phyloP scores from a whole-genome alignment of 163 green algal genomes.

The Volvox carteri region DNA sequence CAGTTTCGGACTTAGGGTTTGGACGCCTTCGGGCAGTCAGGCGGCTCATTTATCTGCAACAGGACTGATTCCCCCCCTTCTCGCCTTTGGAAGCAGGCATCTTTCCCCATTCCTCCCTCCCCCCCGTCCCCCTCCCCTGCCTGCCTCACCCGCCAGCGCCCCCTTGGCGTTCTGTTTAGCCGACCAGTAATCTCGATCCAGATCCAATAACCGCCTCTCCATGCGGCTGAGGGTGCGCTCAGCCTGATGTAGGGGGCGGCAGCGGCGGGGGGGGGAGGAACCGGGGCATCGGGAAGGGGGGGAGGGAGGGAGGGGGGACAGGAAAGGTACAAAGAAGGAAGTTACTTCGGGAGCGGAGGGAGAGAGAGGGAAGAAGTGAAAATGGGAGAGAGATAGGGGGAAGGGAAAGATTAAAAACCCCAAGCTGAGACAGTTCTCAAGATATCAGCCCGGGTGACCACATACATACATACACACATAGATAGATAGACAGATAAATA shows the following conservation, averaged over 20 bases:
- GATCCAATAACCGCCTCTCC: constrained; percentile 43
- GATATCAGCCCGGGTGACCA: too few species aligned
- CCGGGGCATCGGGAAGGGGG: neutral
- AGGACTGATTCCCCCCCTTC: too few species aligned
- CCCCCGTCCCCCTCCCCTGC: neutral
- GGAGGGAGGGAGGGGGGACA: neutral
- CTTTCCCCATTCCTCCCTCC: too few species aligned
- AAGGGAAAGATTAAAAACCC: neutral
- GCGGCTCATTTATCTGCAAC: too few species aligned
- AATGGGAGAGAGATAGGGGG: neutral
- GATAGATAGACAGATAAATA: too few species aligned
- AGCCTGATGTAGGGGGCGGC: neutral
- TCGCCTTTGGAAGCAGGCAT: too few species aligned
- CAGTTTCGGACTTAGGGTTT: too few species aligned
- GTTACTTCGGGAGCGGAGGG: neutral
- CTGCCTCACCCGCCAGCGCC: constrained; percentile 22
- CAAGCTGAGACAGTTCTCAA: too few species aligned
- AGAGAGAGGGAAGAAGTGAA: neutral
- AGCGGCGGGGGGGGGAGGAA: too few species aligned
- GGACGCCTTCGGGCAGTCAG: too few species aligned
- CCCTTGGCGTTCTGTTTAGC: constrained; percentile 53
- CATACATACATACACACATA: too few species aligned
- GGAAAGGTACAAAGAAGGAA: neutral
- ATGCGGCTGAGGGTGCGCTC: constrained; percentile 40
- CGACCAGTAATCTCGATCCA: constrained; percentile 40